phyloP scores from a whole-genome alignment of 2,329 filamentous ascomycete species.

The Fusarium clavum region DNA sequence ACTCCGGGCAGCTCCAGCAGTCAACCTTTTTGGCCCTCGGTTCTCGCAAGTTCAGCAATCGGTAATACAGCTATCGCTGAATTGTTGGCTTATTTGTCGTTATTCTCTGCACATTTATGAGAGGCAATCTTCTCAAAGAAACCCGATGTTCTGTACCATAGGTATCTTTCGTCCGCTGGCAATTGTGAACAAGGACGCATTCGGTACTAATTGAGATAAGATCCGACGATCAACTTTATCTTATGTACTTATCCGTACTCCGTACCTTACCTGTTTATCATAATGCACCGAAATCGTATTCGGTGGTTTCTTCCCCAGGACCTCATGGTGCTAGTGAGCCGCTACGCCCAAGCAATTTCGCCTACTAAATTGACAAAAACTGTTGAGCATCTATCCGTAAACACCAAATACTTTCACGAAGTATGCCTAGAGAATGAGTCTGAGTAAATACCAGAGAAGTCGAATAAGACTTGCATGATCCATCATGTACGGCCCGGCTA shows the following conservation, averaged over 20 bases:
- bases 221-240: not conserved
- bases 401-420: too few relatives aligned
- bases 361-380: constrained; percentile 9
- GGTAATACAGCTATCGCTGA: rapidly evolving
- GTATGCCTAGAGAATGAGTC: too few relatives aligned
- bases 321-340: not conserved
- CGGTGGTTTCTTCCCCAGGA: not conserved
- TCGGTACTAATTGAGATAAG: not conserved
- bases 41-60: rapidly evolving
- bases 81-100: not conserved
- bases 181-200: not conserved
- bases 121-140: rapidly evolving
- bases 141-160: not conserved
- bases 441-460: too few relatives aligned
- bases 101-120: rapidly evolving
- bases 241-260: not conserved
- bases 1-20: rapidly evolving
- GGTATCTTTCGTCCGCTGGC: not conserved
- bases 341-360: constrained; percentile 11
- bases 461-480: too few relatives aligned
- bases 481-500: not conserved
- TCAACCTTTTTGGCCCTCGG: not conserved
- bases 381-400: not conserved
- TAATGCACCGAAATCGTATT: not conserved
- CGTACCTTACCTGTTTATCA: not conserved